Evolutionary conservation across 768 basidiomycete genomes (phyloP), one percentile per base, ranked within the genome.

Genomic region (Tricholoma terreum): DNA sequence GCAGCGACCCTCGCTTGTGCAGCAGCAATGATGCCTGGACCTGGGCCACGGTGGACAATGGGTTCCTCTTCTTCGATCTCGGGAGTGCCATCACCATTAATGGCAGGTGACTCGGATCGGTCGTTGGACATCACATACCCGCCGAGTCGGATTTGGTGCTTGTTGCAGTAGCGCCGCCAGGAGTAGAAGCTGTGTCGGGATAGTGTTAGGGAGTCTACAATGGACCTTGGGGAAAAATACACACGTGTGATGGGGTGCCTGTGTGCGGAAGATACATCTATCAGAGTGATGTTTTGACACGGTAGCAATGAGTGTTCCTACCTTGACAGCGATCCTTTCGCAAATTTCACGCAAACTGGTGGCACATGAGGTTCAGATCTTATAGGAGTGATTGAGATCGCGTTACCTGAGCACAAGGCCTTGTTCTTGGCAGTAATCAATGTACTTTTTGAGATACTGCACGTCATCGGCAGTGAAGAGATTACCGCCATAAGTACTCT

Each of bases 181-280:
- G 91, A 93, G 68, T 92, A 93, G 68, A 93, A 93, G 10, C 90
- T 92, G 54, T 19, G 14, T n/a, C 52, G 22, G 33, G 36, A 30
- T 38, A 42, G 14, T 6, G n/a, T 49, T 30, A 30, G 27, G 27
- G n/a, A 27, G 15, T 22, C 15, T 9, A 17, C 4, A 17, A 30
- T 31, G 6, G 17, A 19, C 22, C 55, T 22, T 12, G 48, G 24
- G 6, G 14, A 22, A 21, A 15, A 17, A 11, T 31, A 62, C 84
- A 64, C 75, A 91, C 89, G 92, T 92, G 71, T 94, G 92, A 71
- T 94, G 92, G 15, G 92, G 91, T 24, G 92, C 91, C 87, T 90
- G 61, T 42, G 58, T 1, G 49, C 6, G 52, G 35, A 56, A 14
- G 15, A 54, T 42, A 59, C 40, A 24, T 57, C 59, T n/a, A 43